Base-by-base conservation (phyloP, 805 yeast genomes). In the Myxozyma sirexii region DNA sequence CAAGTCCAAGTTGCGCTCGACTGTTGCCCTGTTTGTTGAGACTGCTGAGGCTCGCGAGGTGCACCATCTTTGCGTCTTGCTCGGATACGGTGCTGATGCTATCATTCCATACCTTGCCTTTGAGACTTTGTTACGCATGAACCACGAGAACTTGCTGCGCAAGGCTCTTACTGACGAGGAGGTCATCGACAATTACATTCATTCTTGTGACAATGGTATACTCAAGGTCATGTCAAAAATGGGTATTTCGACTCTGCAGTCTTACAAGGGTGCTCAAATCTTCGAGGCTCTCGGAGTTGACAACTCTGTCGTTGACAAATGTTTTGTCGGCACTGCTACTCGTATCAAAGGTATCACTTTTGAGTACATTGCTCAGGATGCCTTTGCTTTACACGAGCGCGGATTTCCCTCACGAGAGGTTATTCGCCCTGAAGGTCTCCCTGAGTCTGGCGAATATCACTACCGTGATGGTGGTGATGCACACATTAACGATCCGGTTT, bases 391-490 rank as follows among this genome's bases (percentile, higher is more conserved):
- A 75, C 99, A 93, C 75, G 96, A 89, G 73, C 83, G 91, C 67
- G 99, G 97, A 19, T 93, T 79, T 75, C 97, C 98, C 55, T 71
- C 84, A 35, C 82, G 97, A 72, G 82, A 79, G 15, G 84, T 90
- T 26, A 76, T 87, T 65, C 80, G 82, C 69, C 91, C 90, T 37
- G 79, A 83, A 38, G 86, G 87, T 13, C 80, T 94, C 63, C 96
- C 97, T 31, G 98, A 93, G 76, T 83, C 92, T 61, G 99, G 99
- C 76, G 98, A 94, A 74, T 94, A 91, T 72, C 96, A 94, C 76
- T 93, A 97, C 96, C 85, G 99, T 78, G 98, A 93, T 72, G 98
- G 98, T 71, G 99, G 98, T 67, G 96, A 90, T 70, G 86, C 93
- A 58, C 97, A 94, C 74, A 84, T 94, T 63, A 93, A 93, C 74